Evolutionary conservation across 768 basidiomycete species (phyloP).

Genomic region (Hygrophorus pudorinus): DNA sequence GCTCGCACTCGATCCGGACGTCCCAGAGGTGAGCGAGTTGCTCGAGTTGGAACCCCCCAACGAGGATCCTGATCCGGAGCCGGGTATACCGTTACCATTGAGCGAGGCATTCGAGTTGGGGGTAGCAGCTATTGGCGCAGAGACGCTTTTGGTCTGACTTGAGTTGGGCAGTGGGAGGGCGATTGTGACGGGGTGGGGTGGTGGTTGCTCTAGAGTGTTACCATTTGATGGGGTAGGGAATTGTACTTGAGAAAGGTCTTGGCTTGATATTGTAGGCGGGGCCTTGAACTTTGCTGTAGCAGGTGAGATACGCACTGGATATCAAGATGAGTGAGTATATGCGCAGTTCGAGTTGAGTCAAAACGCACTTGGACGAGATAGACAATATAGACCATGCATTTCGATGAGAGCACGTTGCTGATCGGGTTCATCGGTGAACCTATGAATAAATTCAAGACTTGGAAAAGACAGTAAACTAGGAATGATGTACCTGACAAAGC

Average conservation of each 20-base stretch:
- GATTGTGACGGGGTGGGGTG: constrained; percentile 30
- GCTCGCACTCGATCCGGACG: constrained; percentile 42
- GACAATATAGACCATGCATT: constrained; percentile 87
- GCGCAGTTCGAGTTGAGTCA: constrained; percentile 10
- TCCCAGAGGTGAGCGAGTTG: constrained; percentile 39
- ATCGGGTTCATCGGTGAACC: constrained; percentile 83
- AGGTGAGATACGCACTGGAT: constrained; percentile 79
- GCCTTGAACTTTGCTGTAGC: constrained; percentile 84
- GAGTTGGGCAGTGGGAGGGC: constrained; percentile 38
- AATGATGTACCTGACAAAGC: constrained; percentile 69
- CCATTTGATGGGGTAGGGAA: constrained; percentile 23
- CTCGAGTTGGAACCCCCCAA: constrained; percentile 30
- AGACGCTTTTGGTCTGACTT: constrained; percentile 53
- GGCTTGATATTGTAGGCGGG: constrained; percentile 29
- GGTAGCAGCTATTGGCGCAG: constrained; percentile 53
- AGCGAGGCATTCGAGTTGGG: constrained; percentile 26
- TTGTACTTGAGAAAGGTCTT: constrained; percentile 38
- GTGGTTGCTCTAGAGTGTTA: constrained; percentile 21
- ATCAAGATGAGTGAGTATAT: constrained; percentile 19
- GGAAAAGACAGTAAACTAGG: constrained; percentile 5
- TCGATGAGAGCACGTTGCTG: constrained; percentile 84
- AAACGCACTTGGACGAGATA: constrained; percentile 75
- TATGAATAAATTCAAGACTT: constrained; percentile 20
- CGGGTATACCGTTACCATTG: constrained; percentile 23
- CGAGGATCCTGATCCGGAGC: constrained; percentile 37